A percentile compares a stretch with the other conserved stretches of the same genome.
These are phyloP conservation scores for Samsoniella hepiali DNA, from an alignment of 2,329 filamentous ascomycete species.

Conservation along the genomic window DNA sequence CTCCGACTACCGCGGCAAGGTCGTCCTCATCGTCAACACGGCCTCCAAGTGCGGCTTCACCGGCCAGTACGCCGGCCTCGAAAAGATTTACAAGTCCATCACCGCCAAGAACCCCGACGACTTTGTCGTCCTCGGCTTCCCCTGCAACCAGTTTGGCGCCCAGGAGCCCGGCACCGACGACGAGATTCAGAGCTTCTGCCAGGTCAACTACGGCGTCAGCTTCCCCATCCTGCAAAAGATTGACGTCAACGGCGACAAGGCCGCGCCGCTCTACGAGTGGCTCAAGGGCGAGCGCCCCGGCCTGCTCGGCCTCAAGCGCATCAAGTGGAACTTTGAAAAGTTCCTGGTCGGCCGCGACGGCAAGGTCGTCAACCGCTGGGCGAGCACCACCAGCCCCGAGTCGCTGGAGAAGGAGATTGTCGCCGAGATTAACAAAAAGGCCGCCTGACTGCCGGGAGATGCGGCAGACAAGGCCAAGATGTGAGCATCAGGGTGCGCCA, in stretches of 20 bases:
- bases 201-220: conserved; percentile 84
- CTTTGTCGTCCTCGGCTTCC: conserved; percentile 90
- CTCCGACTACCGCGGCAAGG: conserved; percentile 77
- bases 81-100: conserved; percentile 81
- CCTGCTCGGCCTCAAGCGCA: conserved; percentile 78
- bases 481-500: not conserved
- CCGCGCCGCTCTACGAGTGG: conserved; percentile 77
- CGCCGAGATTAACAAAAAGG: conserved; percentile 63
- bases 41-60: conserved; percentile 99
- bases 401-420: conserved; percentile 70
- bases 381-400: conserved; percentile 84
- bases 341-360: conserved; percentile 87
- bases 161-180: conserved; percentile 86
- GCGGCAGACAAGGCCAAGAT: not conserved
- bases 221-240: conserved; percentile 92
- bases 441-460: conserved; percentile 2
- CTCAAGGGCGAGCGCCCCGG: conserved; percentile 72
- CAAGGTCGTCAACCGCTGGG: conserved; percentile 80
- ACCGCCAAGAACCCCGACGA: conserved; percentile 66
- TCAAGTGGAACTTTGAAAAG: conserved; percentile 99
- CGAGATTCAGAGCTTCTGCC: conserved; percentile 81
- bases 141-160: conserved; percentile 93
- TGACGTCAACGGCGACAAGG: conserved; percentile 85
- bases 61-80: conserved; percentile 86
- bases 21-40: conserved; percentile 94